Percentiles rank a stretch among this genome's conserved stretches.
Evolutionary conservation across 202 grass and related monocot genomes (phyloP).

Genomic region (Alloteropsis angusta): DNA sequence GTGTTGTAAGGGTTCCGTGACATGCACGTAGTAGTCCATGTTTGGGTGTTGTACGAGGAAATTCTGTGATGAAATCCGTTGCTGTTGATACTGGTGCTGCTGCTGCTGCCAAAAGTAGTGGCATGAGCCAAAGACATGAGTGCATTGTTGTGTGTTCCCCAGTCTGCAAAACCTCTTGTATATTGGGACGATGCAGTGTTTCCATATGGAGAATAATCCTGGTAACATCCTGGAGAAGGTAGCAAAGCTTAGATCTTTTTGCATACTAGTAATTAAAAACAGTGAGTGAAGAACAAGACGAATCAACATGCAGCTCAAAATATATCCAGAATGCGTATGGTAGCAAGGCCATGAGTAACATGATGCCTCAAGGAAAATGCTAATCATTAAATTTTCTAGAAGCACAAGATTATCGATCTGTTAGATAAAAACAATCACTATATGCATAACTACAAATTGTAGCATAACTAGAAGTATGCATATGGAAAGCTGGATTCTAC

Average conservation of each 20-base stretch:
- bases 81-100: background rate
- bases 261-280: too few species aligned
- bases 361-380: background rate
- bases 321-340: background rate
- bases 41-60: background rate
- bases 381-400: background rate
- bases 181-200: background rate
- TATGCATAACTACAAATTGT: background rate
- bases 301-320: background rate
- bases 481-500: background rate
- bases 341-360: background rate
- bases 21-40: constrained; percentile 11
- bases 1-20: background rate
- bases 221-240: constrained; percentile 18
- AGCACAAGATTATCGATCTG: background rate
- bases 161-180: constrained; percentile 19
- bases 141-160: constrained; percentile 2
- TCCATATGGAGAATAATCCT: background rate
- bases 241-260: background rate
- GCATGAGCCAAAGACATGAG: constrained; percentile 6
- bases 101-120: background rate
- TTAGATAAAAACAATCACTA: background rate
- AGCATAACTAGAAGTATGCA: background rate
- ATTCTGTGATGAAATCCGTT: constrained; percentile 18
- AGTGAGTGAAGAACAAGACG: background rate